These are phyloP conservation scores for Alnus glutinosa DNA, from an alignment of 306 rosid species.

Conservation along the genomic window DNA sequence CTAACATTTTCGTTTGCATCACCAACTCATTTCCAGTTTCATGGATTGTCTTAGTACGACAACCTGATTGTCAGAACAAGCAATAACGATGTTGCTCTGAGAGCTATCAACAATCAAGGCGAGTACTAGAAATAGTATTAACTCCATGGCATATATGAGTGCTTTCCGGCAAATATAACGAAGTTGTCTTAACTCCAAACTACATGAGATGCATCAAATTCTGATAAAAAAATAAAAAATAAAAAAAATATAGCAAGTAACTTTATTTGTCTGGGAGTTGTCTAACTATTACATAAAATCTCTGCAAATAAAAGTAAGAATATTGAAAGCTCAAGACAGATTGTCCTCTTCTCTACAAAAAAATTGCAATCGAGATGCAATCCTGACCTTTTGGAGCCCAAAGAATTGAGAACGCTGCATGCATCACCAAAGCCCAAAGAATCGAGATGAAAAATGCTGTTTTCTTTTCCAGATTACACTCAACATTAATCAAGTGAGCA, in stretches of 20 bases:
- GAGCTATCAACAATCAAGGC: neutral
- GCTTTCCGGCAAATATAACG: neutral
- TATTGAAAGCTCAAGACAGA: conserved; percentile 13
- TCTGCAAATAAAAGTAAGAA: conserved; percentile 14
- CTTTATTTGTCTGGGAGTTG: conserved; percentile 16
- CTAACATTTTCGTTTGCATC: neutral
- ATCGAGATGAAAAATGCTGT: conserved; percentile 12
- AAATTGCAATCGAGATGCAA: conserved; percentile 2
- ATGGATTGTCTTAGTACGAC: neutral
- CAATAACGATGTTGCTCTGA: neutral
- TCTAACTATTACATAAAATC: conserved; percentile 11
- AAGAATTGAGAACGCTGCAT: conserved; percentile 21
- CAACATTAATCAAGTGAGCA: conserved; percentile 25
- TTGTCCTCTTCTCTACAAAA: conserved; percentile 7
- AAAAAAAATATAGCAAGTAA: neutral
- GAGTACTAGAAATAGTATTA: neutral
- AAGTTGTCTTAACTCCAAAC: neutral
- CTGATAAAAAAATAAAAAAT: neutral
- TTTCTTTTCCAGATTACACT: conserved; percentile 14
- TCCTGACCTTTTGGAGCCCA: conserved; percentile 9
- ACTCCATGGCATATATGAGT: neutral
- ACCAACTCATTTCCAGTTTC: neutral
- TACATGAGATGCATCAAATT: neutral
- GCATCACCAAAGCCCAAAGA: conserved; percentile 20
- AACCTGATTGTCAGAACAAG: neutral